Conservation (phyloP, 192 early-diverging fungal species). For the Coemansia sp. region DNA sequence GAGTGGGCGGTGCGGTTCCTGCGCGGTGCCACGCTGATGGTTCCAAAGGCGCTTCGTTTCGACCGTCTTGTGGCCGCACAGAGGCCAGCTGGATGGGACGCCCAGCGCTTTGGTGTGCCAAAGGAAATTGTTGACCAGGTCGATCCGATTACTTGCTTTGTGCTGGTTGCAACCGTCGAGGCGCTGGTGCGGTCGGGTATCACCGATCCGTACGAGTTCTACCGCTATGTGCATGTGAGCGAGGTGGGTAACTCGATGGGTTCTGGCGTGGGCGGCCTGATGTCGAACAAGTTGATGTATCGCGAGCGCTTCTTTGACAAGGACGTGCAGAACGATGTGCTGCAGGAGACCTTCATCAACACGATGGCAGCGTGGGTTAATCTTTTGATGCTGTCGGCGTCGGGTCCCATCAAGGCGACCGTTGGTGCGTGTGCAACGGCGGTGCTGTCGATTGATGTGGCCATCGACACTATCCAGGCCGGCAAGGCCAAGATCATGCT, state of each 20-base stretch:
- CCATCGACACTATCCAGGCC: constrained; percentile 81
- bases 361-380: constrained; percentile 97
- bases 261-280: constrained; percentile 87
- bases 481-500: constrained; percentile 92
- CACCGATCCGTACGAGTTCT: constrained; percentile 96
- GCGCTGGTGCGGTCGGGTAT: constrained; percentile 88
- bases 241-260: constrained; percentile 91
- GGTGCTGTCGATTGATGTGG: constrained; percentile 88
- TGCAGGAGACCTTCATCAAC: constrained; percentile 96
- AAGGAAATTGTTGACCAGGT: constrained; percentile 90
- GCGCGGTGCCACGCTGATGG: constrained; percentile 84
- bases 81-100: constrained; percentile 91
- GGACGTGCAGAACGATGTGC: constrained; percentile 86
- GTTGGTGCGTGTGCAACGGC: constrained; percentile 93
- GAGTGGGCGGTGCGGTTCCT: constrained; percentile 77
- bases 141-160: constrained; percentile 85
- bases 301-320: constrained; percentile 78
- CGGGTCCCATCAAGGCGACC: constrained; percentile 67
- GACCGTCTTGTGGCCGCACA: constrained; percentile 81
- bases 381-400: constrained; percentile 86
- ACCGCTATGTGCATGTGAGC: constrained; percentile 92
- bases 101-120: constrained; percentile 88
- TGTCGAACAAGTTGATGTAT: constrained; percentile 77
- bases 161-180: constrained; percentile 88
- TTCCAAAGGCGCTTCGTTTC: constrained; percentile 91